These are phyloP conservation scores for Neospora caninum DNA, from an alignment of 169 alveolate genomes.

Conservation along the genomic window DNA sequence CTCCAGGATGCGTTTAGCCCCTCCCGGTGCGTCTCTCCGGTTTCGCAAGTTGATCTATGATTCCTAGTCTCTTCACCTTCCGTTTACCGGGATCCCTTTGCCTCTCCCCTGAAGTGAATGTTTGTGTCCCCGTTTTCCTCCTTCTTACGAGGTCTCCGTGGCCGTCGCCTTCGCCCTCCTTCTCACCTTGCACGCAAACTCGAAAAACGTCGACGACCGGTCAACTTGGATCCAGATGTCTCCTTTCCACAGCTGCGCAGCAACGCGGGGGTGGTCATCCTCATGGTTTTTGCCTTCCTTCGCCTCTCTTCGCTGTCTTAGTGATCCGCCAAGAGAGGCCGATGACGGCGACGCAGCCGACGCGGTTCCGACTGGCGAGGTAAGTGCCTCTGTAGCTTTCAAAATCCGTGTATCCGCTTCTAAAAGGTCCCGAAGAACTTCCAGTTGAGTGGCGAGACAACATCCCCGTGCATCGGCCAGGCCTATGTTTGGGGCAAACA, in stretches of 20 bases:
- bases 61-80: too few species aligned
- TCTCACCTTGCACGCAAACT: conserved; percentile 63
- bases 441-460: conserved; percentile 63
- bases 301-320: neutral
- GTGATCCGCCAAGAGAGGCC: neutral
- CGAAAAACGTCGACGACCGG: conserved; percentile 57
- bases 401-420: conserved; percentile 32
- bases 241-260: conserved; percentile 49
- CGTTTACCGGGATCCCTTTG: too few species aligned
- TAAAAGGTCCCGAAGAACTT: conserved; percentile 58
- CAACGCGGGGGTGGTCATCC: conserved; percentile 16
- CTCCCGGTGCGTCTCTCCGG: too few species aligned
- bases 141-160: too few species aligned
- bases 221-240: conserved; percentile 23
- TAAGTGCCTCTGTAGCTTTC: conserved; percentile 29
- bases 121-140: too few species aligned
- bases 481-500: conserved; percentile 7
- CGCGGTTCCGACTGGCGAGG: conserved; percentile 24
- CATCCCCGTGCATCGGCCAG: conserved; percentile 51
- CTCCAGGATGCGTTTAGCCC: too few species aligned
- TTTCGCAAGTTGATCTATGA: too few species aligned
- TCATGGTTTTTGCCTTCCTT: neutral
- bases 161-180: too few species aligned
- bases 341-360: neutral
- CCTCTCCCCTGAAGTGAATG: too few species aligned